Evolutionary conservation across 2,329 filamentous ascomycete species (phyloP).

Genomic region (Nemania bipapillata): DNA sequence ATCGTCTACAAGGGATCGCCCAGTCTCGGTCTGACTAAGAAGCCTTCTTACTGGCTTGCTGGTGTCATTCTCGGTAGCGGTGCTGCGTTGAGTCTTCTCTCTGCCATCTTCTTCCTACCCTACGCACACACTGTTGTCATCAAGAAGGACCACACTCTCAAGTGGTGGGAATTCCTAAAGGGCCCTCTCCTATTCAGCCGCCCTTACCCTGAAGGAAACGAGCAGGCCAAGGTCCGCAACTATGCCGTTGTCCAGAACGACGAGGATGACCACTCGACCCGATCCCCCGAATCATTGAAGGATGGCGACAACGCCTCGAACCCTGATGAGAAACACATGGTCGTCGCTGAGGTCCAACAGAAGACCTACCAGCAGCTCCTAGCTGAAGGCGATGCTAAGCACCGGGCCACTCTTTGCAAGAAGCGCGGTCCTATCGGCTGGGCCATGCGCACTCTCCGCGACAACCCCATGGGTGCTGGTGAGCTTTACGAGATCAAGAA

Average conservation of each 20-base stretch:
- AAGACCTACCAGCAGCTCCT: constrained; percentile 71
- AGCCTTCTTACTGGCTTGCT: constrained; percentile 74
- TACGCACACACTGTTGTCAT: constrained; percentile 74
- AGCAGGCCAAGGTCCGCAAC: constrained; percentile 72
- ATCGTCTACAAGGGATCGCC: constrained; percentile 86
- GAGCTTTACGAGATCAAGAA: constrained; percentile 80
- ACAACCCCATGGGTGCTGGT: constrained; percentile 77
- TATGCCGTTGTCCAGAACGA: constrained; percentile 80
- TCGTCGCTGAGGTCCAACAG: constrained; percentile 61
- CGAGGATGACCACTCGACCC: constrained; percentile 52
- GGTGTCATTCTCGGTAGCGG: constrained; percentile 73
- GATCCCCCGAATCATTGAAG: constrained; percentile 32
- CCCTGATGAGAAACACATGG: constrained; percentile 58
- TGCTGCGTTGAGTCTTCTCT: constrained; percentile 66
- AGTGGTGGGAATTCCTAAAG: constrained; percentile 69
- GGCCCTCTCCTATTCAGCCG: constrained; percentile 74
- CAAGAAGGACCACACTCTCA: constrained; percentile 73
- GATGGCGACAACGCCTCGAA: constrained; percentile 43
- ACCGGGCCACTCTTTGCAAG: constrained; percentile 72
- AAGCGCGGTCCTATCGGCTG: constrained; percentile 77
- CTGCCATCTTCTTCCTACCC: constrained; percentile 78
- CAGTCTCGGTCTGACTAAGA: constrained; percentile 71
- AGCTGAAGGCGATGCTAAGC: constrained; percentile 64
- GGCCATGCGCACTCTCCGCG: constrained; percentile 80
- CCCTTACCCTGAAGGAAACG: constrained; percentile 62